These are phyloP conservation scores for Fusarium sp. DNA, from an alignment of 2,329 filamentous ascomycete genomes.

Conservation along the genomic window DNA sequence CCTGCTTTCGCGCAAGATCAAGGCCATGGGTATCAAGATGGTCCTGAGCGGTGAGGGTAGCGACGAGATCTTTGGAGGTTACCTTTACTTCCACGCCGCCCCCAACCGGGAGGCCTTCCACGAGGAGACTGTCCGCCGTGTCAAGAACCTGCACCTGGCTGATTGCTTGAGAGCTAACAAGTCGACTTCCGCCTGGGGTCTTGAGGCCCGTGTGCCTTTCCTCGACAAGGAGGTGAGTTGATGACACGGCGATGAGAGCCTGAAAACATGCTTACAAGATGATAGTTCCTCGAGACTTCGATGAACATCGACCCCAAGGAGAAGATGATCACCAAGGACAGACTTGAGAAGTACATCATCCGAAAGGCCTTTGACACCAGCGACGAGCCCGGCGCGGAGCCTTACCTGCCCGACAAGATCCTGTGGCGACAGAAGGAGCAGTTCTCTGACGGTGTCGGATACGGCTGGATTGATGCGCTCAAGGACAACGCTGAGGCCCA, in stretches of 20 bases:
- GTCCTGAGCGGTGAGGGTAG: conserved; percentile 96
- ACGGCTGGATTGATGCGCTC: conserved; percentile 97
- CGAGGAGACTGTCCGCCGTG: conserved; percentile 90
- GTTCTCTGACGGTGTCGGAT: conserved; percentile 98
- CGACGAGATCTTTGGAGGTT: conserved; percentile 98
- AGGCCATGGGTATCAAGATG: conserved; percentile 99
- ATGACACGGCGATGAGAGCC: not conserved
- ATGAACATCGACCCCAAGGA: conserved; percentile 96
- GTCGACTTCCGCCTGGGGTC: conserved; percentile 96
- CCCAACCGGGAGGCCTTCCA: conserved; percentile 94
- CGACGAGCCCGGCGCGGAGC: conserved; percentile 81
- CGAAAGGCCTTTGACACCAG: conserved; percentile 97
- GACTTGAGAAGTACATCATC: conserved; percentile 97
- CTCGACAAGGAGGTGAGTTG: conserved; percentile 84
- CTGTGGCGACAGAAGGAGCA: conserved; percentile 99
- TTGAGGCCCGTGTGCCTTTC: conserved; percentile 98
- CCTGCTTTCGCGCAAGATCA: conserved; percentile 96
- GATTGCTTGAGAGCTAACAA: conserved; percentile 99
- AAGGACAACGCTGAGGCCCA: conserved; percentile 93
- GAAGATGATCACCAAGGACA: conserved; percentile 93
- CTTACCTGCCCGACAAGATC: conserved; percentile 96
- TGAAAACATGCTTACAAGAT: conserved; percentile 32
- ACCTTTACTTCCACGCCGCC: conserved; percentile 97
- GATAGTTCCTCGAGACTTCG: conserved; percentile 84
- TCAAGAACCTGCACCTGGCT: conserved; percentile 96